Base-by-base conservation (phyloP, 2,329 filamentous ascomycete genomes). In the Aspergillus costaricaensis region DNA sequence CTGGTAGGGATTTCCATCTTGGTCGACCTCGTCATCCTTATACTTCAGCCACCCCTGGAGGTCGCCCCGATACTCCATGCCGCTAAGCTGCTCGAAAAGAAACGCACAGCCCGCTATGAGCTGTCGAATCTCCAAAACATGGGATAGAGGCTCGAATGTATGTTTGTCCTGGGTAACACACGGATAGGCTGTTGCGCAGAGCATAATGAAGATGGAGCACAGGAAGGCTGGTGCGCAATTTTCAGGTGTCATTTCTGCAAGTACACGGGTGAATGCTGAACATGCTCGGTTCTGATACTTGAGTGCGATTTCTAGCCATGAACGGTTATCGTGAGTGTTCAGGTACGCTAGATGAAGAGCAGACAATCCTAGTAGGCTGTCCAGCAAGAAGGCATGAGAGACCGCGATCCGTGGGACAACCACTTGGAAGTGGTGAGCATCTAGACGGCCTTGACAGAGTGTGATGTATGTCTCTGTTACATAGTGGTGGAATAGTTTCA, bases 281-380 rank as follows among this genome's bases (percentile, higher is more conserved):
- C 76, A 72, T 4, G 74, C 72, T 30, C 74, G 68, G 48, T 70
- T 73, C 60, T 78, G 76, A 57, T 78, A 77, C 27, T 69, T 69
- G 21, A 74, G 68, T 1, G 74, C 76, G 19, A 71, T 66, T 54
- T 77, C 68, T 6, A 75, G 62, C 68, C 75, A 77, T 25, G 63
- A 59, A 6, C 69, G 72, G 52, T 70, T 73, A 41, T 72, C 68
- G 8, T 69, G 63, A 10, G 67, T 60, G 55, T 79, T 73, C 4
- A 79, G 63, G 30, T 75, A 74, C 19, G 75, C 76, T 14, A 80
- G 64, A 57, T 82, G 80, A 19, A 82, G 68, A 7, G 80, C 78
- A 5, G 79, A 73, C 9, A 82, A 65, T 5, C 79, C 79, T 4
- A 81, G 70, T 10, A 81, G 68, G 30, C 74, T 75, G 59, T 81